These are phyloP conservation scores for Chaetomiaceae sp. DNA, from an alignment of 2,329 filamentous ascomycete species.

Conservation along the genomic window DNA sequence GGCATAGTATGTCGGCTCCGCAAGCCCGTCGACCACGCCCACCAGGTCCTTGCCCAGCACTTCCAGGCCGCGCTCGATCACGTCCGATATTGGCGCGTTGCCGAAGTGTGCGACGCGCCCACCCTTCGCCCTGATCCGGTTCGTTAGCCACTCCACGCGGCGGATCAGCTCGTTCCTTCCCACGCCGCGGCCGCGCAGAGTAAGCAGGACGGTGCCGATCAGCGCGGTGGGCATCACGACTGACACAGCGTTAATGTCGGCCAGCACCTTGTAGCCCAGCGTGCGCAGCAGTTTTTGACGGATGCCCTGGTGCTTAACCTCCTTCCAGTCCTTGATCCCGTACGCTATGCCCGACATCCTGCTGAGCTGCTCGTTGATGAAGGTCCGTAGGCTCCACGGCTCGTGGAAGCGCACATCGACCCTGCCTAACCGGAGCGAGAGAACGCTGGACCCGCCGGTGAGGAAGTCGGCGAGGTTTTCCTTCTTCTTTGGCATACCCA, in stretches of 20 bases:
- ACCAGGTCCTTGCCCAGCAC: conserved; percentile 89
- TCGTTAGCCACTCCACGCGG: conserved; percentile 84
- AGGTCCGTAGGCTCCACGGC: conserved; percentile 84
- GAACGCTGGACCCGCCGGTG: conserved; percentile 75
- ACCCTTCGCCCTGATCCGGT: conserved; percentile 76
- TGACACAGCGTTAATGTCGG: conserved; percentile 91
- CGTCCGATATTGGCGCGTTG: conserved; percentile 69
- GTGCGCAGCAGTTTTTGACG: conserved; percentile 75
- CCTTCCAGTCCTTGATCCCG: conserved; percentile 42
- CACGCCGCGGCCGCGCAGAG: conserved; percentile 84
- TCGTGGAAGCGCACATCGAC: conserved; percentile 96
- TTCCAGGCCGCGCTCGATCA: conserved; percentile 85
- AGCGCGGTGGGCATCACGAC: conserved; percentile 98
- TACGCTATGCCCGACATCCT: conserved; percentile 50
- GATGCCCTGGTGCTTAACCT: conserved; percentile 48
- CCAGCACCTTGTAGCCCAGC: conserved; percentile 85
- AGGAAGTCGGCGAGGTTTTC: conserved; percentile 89
- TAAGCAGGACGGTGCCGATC: conserved; percentile 89
- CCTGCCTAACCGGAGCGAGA: conserved; percentile 82
- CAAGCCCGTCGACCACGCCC: conserved; percentile 70
- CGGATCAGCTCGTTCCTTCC: conserved; percentile 81
- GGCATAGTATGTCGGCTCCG: conserved; percentile 89
- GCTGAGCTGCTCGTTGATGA: conserved; percentile 71
- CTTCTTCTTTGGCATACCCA: conserved; percentile 92
- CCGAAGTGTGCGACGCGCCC: conserved; percentile 93